Percentiles rank a stretch among this genome's conserved stretches.
These are phyloP conservation scores for Metschnikowia chrysomelidarum DNA, from an alignment of 805 yeast species.

Conservation along the genomic window DNA sequence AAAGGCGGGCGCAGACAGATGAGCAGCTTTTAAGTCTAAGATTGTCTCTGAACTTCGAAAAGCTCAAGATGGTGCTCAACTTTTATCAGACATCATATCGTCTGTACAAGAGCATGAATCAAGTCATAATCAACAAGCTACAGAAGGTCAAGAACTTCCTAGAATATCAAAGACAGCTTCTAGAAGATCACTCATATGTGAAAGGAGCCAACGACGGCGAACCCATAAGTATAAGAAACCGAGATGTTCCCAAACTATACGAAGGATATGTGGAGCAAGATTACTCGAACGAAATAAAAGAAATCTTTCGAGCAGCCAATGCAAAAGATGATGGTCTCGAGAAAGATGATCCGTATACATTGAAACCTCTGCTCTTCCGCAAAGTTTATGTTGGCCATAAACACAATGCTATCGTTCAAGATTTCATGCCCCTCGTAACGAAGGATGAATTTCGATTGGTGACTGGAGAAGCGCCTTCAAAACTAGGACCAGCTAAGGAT, in stretches of 20 bases:
- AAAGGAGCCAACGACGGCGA: conserved; percentile 17
- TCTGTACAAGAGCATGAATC: conserved; percentile 31
- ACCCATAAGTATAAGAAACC: conserved; percentile 14
- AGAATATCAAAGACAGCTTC: conserved; percentile 30
- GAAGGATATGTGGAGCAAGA: conserved; percentile 29
- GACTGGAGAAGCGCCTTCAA: conserved; percentile 38
- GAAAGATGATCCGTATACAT: conserved; percentile 4
- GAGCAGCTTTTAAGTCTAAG: conserved; percentile 33
- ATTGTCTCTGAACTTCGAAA: conserved; percentile 31
- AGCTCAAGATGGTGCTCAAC: conserved; percentile 27
- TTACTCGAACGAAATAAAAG: conserved; percentile 30
- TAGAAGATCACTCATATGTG: conserved; percentile 23
- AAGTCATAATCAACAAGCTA: conserved; percentile 31
- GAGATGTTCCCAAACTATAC: conserved; percentile 29
- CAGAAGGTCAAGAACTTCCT: conserved; percentile 39
- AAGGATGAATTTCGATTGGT: conserved; percentile 37
- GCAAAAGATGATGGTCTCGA: conserved; percentile 15
- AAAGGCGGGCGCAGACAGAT: conserved; percentile 28
- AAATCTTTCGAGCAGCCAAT: conserved; percentile 20
- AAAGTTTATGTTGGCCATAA: conserved; percentile 11
- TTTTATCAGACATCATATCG: conserved; percentile 40
- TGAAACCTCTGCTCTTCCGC: conserved; percentile 14
- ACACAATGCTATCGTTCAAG: conserved; percentile 29
- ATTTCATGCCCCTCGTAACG: conserved; percentile 42
- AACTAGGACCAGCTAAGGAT: conserved; percentile 22